Base-by-base conservation (phyloP, 169 alveolate species). In the Plasmodium sp. region DNA sequence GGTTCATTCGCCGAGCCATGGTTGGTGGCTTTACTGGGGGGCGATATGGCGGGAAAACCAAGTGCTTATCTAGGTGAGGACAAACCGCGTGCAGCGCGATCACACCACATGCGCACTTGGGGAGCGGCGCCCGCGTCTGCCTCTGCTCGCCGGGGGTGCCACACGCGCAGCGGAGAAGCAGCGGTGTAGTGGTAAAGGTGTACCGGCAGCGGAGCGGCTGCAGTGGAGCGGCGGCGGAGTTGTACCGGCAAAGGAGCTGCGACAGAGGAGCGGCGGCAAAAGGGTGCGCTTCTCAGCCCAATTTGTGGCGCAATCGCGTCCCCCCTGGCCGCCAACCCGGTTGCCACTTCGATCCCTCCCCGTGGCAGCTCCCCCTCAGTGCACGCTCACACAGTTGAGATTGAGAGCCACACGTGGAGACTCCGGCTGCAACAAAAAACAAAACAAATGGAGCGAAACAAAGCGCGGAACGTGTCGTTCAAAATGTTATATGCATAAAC, bases 1-100 rank as follows among this genome's bases (percentile, higher is more conserved):
- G 71, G 79, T 97, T 97, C 72, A 98, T 99, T 84, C 99, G 97
- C 83, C 99, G 83, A 2, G 98, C 90, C 98, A 97, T 93, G 86
- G 96, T 92, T 33, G 58, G 9, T 14, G n/a, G 33, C 77, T 67
- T 1, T 22, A 22, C 7, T 34, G 12, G 31, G 12, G 31, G 12
- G 2, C 41, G 84, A 39, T 22, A 3, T 9, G 56, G 22, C 16
- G 18, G 33, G 18, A 0, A 10, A 14, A 12, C 3, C 48, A 45
- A 39, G 62, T 31, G 80, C 43, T 22, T 31, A 85, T 74, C 41
- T 6, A 74, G 51, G 18, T 27, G 22, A 4, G 7, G 9, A 14
- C 16, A 16, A 51, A 2, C 18, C 6, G 22, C 62, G 62, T 51
- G 16, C 62, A 51, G 62, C 22, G 62, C 10, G 62, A 51, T 51